These are phyloP conservation scores for Cercospora berteroae DNA, from an alignment of 2,329 filamentous ascomycete species.

Conservation along the genomic window DNA sequence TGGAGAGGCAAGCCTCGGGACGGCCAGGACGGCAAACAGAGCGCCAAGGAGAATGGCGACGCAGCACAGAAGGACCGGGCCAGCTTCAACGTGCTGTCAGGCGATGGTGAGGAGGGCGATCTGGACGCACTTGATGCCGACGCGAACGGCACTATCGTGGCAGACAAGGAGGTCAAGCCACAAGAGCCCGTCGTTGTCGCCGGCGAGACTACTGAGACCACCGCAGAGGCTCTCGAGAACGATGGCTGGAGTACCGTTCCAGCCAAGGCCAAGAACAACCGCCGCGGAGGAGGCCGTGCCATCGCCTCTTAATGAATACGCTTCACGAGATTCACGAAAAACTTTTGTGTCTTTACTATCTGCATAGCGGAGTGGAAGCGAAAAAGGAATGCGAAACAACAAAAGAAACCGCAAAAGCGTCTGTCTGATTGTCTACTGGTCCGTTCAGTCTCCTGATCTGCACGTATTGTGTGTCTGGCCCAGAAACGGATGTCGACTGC, in stretches of 20 bases:
- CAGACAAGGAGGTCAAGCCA: constrained; percentile 56
- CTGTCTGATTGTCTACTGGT: background rate
- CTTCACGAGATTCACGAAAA: constrained; percentile 9
- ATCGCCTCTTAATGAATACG: constrained; percentile 44
- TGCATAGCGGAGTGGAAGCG: constrained; percentile 10
- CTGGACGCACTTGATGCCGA: constrained; percentile 46
- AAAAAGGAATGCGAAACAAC: background rate
- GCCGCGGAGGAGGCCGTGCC: constrained; percentile 45
- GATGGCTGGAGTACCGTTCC: constrained; percentile 56
- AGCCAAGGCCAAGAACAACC: constrained; percentile 47
- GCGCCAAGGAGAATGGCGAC: constrained; percentile 40
- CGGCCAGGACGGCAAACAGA: constrained; percentile 29
- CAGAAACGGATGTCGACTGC: background rate
- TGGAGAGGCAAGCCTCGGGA: constrained; percentile 32
- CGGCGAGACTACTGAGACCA: constrained; percentile 40
- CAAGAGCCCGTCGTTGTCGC: constrained; percentile 50
- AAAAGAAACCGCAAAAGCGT: background rate
- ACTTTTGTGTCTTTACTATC: constrained; percentile 8
- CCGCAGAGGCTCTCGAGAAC: constrained; percentile 50
- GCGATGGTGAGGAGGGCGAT: constrained; percentile 45
- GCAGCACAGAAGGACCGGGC: constrained; percentile 33
- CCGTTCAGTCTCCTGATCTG: background rate
- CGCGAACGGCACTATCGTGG: constrained; percentile 52
- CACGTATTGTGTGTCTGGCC: background rate
- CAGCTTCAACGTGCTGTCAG: constrained; percentile 47